phyloP scores from a whole-genome alignment of 2,329 filamentous ascomycete genomes.

The Orbilia blumenaviensis region DNA sequence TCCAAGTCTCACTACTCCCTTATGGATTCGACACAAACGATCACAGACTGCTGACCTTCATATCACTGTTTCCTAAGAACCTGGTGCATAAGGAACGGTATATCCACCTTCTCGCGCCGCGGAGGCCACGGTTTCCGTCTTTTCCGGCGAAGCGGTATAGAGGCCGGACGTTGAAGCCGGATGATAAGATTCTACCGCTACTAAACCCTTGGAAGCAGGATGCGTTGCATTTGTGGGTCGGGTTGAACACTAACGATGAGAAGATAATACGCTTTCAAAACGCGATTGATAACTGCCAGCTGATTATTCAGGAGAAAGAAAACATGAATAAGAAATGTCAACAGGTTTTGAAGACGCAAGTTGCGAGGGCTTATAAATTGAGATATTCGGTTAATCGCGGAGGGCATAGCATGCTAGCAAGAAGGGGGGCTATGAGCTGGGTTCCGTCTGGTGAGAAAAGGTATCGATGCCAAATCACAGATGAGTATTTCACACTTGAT shows the following conservation, averaged over 20 bases:
- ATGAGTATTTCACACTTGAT: conserved; percentile 14
- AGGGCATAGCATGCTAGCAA: not conserved
- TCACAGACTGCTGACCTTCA: not conserved
- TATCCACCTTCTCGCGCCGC: conserved; percentile 1
- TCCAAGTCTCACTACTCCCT: conserved; percentile 19
- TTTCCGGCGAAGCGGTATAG: conserved; percentile 18
- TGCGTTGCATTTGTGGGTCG: conserved; percentile 32
- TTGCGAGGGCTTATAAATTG: not conserved
- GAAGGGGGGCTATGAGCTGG: not conserved
- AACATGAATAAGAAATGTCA: conserved; percentile 1
- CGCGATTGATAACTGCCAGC: not conserved
- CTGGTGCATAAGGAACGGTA: not conserved
- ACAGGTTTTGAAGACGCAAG: not conserved
- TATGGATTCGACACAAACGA: conserved; percentile 31
- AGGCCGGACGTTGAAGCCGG: not conserved
- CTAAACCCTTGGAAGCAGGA: conserved; percentile 32
- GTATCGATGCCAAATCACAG: conserved; percentile 37
- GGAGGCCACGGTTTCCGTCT: not conserved
- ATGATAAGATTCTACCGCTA: not conserved
- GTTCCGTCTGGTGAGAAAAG: not conserved
- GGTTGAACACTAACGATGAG: not conserved
- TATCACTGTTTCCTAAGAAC: not conserved
- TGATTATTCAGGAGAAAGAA: conserved; percentile 13
- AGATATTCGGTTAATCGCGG: not conserved
- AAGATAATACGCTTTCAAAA: not conserved